phyloP scores from a whole-genome alignment of 1,284 basidiomycete genomes.

The Rhizopogon parksii region DNA sequence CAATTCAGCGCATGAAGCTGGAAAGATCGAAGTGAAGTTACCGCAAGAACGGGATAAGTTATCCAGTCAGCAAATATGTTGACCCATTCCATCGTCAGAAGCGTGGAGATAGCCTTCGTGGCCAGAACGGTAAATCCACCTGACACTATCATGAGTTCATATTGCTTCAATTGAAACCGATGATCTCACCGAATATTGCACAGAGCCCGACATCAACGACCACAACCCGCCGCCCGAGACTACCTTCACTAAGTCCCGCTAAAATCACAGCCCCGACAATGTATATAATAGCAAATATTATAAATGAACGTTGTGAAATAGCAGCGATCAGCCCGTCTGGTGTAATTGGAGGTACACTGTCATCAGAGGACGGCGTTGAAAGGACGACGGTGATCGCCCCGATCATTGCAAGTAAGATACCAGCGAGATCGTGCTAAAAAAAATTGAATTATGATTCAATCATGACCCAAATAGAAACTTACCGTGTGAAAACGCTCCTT shows the following conservation, averaged over 20 bases:
- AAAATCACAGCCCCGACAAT: constrained; percentile 50
- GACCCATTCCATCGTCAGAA: constrained; percentile 73
- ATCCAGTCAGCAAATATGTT: constrained; percentile 72
- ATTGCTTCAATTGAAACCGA: not conserved
- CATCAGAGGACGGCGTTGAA: constrained; percentile 65
- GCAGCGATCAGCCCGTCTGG: constrained; percentile 66
- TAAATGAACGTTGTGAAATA: constrained; percentile 64
- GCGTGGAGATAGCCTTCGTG: constrained; percentile 87
- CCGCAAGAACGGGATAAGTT: constrained; percentile 68
- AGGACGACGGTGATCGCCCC: constrained; percentile 91
- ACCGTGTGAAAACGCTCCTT: constrained; percentile 71
- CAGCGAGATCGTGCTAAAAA: constrained; percentile 71
- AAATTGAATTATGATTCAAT: constrained; percentile 8
- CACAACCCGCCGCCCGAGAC: constrained; percentile 61
- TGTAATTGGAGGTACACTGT: constrained; percentile 46
- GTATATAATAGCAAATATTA: constrained; percentile 68
- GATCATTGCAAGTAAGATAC: constrained; percentile 75
- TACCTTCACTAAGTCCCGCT: constrained; percentile 53
- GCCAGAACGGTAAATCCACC: constrained; percentile 93
- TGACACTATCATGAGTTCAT: constrained; percentile 20
- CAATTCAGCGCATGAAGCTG: constrained; percentile 15
- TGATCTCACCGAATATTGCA: constrained; percentile 68
- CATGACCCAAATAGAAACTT: constrained; percentile 10
- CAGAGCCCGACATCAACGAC: constrained; percentile 86
- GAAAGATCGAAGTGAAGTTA: constrained; percentile 22